Evolutionary conservation across 257 asterid genomes (phyloP).

Genomic region (Ehretia macrophylla): DNA sequence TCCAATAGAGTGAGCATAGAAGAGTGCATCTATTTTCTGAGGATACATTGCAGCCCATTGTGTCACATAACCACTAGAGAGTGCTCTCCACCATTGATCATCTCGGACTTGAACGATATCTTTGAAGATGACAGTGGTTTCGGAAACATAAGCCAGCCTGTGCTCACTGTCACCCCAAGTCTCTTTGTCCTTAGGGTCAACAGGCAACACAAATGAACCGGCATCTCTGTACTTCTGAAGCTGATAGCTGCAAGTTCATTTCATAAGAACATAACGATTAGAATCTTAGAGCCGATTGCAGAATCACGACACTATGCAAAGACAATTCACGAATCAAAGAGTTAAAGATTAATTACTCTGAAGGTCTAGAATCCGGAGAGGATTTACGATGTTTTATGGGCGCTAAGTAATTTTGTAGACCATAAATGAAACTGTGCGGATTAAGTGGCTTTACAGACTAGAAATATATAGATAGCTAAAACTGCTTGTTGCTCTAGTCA

Average conservation of each 20-base stretch:
- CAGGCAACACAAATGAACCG: slow-evolving; percentile 76
- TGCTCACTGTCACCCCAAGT: slow-evolving; percentile 99
- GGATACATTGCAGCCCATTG: slow-evolving; percentile 98
- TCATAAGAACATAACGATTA: not conserved
- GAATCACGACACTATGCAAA: too few species aligned
- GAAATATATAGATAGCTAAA: too few species aligned
- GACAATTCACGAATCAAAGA: not conserved
- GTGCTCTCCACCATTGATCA: slow-evolving; percentile 98
- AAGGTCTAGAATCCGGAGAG: too few species aligned
- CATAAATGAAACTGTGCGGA: too few species aligned
- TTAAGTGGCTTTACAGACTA: too few species aligned
- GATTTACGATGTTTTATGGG: too few species aligned
- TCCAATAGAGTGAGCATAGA: slow-evolving; percentile 76
- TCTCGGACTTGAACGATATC: slow-evolving; percentile 81
- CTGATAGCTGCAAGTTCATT: slow-evolving; percentile 61
- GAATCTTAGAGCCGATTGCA: too few species aligned
- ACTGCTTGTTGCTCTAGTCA: too few species aligned
- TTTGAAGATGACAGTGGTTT: slow-evolving; percentile 91
- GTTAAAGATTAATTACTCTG: too few species aligned
- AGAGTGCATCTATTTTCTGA: slow-evolving; percentile 77
- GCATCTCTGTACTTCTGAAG: slow-evolving; percentile 95
- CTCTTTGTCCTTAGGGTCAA: slow-evolving; percentile 78
- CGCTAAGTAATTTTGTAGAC: too few species aligned
- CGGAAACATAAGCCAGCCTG: slow-evolving; percentile 82
- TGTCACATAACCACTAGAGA: slow-evolving; percentile 80